Evolutionary conservation across 768 basidiomycete genomes (phyloP).

Genomic region (Boletales sp.): DNA sequence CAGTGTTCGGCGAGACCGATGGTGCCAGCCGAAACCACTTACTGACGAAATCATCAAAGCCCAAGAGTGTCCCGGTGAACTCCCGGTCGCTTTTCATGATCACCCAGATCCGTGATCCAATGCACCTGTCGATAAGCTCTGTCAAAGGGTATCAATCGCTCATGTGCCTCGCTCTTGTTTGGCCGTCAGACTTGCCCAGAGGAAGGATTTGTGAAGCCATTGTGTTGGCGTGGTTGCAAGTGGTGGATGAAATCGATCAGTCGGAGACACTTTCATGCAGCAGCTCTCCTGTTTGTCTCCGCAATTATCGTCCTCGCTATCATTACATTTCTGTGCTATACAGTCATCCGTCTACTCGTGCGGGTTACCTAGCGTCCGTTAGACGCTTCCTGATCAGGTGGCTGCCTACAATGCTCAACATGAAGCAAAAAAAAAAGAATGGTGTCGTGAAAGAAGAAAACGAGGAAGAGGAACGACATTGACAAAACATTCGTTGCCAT

Average conservation of each 20-base stretch:
- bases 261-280: no score
- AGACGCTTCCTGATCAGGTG: slow-evolving; percentile 26
- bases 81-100: slow-evolving; percentile 98
- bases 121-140: slow-evolving; percentile 98
- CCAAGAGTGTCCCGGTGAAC: slow-evolving; percentile 91
- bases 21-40: slow-evolving; percentile 39
- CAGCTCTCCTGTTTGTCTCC: no score
- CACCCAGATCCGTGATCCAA: slow-evolving; percentile 96
- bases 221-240: slow-evolving; percentile 2
- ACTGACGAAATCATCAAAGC: slow-evolving; percentile 99
- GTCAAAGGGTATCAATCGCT: not conserved
- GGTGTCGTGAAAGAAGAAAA: slow-evolving; percentile 8
- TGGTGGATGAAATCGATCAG: not conserved
- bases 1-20: not conserved
- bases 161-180: not conserved
- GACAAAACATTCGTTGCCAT: slow-evolving; percentile 1
- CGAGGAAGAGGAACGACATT: slow-evolving; percentile 5
- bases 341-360: slow-evolving; percentile 20
- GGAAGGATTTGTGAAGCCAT: slow-evolving; percentile 96
- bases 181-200: slow-evolving; percentile 51
- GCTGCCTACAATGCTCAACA: slow-evolving; percentile 20
- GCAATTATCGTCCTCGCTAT: slow-evolving; percentile 20
- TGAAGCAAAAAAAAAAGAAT: slow-evolving; percentile 18
- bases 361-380: slow-evolving; percentile 27
- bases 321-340: slow-evolving; percentile 4